phyloP scores from a whole-genome alignment of 352 stramenopile genomes.

The Peronospora farinosa region DNA sequence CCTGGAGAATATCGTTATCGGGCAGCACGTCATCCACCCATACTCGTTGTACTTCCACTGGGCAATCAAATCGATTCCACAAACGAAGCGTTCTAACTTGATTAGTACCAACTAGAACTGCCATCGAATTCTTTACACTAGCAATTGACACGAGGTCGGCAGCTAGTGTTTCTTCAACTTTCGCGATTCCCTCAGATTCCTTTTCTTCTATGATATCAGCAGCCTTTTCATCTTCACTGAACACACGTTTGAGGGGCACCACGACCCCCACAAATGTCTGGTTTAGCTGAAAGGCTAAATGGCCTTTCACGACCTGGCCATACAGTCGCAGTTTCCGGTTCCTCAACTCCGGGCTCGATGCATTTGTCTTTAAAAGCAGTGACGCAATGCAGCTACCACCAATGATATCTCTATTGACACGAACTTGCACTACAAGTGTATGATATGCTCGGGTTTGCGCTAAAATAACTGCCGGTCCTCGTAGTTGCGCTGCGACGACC shows the following conservation, averaged over 20 bases:
- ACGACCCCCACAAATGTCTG: constrained; percentile 32
- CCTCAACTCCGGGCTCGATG: constrained; percentile 17
- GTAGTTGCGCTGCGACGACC: constrained; percentile 27
- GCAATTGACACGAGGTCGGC: constrained; percentile 14
- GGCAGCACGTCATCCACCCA: constrained; percentile 22
- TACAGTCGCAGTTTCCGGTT: constrained; percentile 27
- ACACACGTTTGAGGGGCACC: constrained; percentile 21
- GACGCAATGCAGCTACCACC: constrained; percentile 19
- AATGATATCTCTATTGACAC: constrained; percentile 11
- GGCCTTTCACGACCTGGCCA: constrained; percentile 22
- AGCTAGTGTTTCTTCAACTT: constrained; percentile 5
- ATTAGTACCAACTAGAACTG: constrained; percentile 21
- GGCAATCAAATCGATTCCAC: constrained; percentile 38
- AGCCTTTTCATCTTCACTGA: constrained; percentile 1
- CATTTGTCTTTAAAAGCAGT: constrained; percentile 39
- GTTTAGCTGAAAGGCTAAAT: constrained; percentile 27
- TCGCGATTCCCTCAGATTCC: not conserved
- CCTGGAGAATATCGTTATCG: constrained; percentile 4
- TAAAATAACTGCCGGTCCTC: constrained; percentile 29
- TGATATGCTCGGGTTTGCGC: constrained; percentile 30
- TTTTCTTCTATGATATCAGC: constrained; percentile 3
- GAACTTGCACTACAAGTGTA: constrained; percentile 30
- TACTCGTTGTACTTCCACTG: constrained; percentile 40
- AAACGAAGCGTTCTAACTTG: constrained; percentile 18
- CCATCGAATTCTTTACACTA: constrained; percentile 6